Base-by-base conservation (phyloP, 805 yeast genomes). In the Zygoascus flipseniorum region DNA sequence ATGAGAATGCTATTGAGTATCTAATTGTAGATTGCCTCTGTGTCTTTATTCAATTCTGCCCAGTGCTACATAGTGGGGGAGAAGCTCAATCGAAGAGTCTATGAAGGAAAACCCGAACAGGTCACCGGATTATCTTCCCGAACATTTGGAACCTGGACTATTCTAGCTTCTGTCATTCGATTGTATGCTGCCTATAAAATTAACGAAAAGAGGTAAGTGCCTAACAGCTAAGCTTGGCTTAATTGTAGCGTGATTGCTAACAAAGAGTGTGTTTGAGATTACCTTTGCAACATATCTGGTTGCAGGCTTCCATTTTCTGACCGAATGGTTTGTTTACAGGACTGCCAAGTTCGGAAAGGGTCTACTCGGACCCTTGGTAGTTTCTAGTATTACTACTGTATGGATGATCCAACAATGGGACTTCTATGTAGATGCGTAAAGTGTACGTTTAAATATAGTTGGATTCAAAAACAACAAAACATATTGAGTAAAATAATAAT, bases 101-200 rank as follows among this genome's bases (percentile, higher is more conserved):
- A 93, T 66, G 84, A 78, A 35, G 75, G 70, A 50, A 69, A 77
- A 47, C 89, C 90, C 14, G 59, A 65, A 6, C 49, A 48, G 59
- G 72, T 69, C 20, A 79, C 82, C 1, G 68, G 72, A 13, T 74
- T 93, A 59, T 82, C 93, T 61, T 96, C 97, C n/a, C 80, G 99
- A 63, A 92, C 99, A 0, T 93, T 93, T 68, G 99, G 99, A 35
- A 93, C 99, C 0, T 93, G 99, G 99, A 93, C 99, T 0, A 74
- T 90, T 42, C 77, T 90, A 61, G 83, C 96, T 2, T 80, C 96
- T 1, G 75, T 92, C 31, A 83, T 93, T 48, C 81, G 99, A 65
- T 76, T 83, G 58, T 89, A 86, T 67, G 96, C 95, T 53, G 95
- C 98, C 13, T 86, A 85, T 70, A 74, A 86, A 65, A 73, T 86